Conservation (phyloP, 305 asterid species). For the Solanum hybrid region DNA sequence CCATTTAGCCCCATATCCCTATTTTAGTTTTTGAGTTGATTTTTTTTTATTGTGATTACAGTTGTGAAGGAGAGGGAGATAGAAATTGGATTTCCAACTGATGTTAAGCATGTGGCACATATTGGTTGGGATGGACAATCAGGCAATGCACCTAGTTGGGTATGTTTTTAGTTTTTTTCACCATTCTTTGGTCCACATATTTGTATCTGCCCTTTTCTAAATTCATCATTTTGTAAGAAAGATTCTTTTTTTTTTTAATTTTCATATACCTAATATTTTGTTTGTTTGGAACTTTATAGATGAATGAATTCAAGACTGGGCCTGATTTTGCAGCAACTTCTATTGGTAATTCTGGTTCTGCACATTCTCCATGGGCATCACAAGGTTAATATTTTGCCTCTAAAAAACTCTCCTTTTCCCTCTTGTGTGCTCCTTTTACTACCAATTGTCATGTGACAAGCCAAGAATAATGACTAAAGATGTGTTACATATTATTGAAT, state of each 20-base stretch:
- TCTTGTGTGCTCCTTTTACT: background rate
- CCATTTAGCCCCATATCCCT: background rate
- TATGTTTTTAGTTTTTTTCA: constrained; percentile 18
- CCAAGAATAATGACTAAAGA: background rate
- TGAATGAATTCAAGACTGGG: constrained; percentile 39
- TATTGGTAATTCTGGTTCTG: constrained; percentile 20
- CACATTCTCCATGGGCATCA: constrained; percentile 29
- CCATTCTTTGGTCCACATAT: background rate
- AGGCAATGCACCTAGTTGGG: constrained; percentile 86
- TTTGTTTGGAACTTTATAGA: constrained; percentile 26
- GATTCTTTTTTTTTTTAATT: too few relatives aligned
- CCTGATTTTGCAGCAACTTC: constrained; percentile 35
- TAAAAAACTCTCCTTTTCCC: background rate
- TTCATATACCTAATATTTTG: background rate
- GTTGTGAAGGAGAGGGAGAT: constrained; percentile 86
- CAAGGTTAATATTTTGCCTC: constrained; percentile 15
- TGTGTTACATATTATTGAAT: background rate
- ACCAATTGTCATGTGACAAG: background rate
- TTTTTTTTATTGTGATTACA: constrained; percentile 12
- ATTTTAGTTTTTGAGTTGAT: background rate
- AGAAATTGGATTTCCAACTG: constrained; percentile 82
- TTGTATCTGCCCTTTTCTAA: background rate
- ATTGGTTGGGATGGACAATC: constrained; percentile 89
- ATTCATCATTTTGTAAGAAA: background rate
- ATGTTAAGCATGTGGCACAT: constrained; percentile 94